Percentiles rank a stretch among this genome's conserved stretches.
Evolutionary conservation across 2,329 filamentous ascomycete genomes (phyloP).

Genomic region (Trichoderma citrinoviride): DNA sequence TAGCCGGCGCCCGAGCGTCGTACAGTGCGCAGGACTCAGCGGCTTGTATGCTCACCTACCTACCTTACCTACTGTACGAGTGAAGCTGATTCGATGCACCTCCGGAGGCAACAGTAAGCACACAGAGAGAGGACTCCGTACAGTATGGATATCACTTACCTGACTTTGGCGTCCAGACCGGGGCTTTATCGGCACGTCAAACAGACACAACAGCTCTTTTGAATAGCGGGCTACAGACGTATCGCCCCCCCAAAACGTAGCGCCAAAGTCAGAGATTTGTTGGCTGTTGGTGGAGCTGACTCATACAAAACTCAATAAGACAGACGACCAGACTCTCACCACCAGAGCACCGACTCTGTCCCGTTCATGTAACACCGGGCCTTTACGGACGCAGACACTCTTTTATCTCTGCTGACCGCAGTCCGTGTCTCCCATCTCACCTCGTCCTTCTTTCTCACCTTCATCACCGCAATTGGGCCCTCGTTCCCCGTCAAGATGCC

Average conservation of each 20-base stretch:
- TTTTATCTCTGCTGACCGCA: not conserved
- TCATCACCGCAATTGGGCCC: not conserved
- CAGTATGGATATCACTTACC: not conserved
- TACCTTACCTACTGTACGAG: too few species aligned
- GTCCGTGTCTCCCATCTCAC: not conserved
- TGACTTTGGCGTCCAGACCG: slow-evolving; percentile 17
- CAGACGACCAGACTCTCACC: not conserved
- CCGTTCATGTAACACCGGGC: not conserved
- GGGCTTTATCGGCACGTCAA: slow-evolving; percentile 27
- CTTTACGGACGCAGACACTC: not conserved
- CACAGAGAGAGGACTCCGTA: not conserved
- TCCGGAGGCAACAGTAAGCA: not conserved
- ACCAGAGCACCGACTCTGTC: too few species aligned
- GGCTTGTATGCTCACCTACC: not conserved
- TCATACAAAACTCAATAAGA: not conserved
- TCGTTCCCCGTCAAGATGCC: slow-evolving; percentile 44
- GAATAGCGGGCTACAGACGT: not conserved
- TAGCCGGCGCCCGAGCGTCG: not conserved
- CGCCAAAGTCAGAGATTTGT: slow-evolving; percentile 7
- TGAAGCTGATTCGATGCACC: too few species aligned
- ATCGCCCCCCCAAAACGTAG: not conserved
- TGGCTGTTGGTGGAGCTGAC: slow-evolving; percentile 21
- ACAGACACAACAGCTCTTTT: too few species aligned
- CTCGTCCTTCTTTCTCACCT: not conserved
- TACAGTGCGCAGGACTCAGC: not conserved